Evolutionary conservation across 768 basidiomycete species (phyloP).

Genomic region (Trametes gibbosa): DNA sequence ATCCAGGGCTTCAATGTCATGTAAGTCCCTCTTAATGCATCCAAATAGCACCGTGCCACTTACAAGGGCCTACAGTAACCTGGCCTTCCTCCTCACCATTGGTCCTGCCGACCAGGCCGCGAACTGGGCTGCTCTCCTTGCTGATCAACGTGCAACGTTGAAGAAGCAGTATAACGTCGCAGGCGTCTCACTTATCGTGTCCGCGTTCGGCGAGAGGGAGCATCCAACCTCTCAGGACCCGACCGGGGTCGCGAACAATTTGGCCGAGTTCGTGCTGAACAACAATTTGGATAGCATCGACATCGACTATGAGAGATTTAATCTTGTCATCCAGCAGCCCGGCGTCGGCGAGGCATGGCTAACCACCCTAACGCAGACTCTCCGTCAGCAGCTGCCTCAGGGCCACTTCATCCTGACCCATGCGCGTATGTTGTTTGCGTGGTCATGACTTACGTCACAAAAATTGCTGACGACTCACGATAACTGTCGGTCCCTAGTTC

Average conservation of each 20-base stretch:
- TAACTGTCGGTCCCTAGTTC: constrained; percentile 47
- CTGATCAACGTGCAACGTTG: constrained; percentile 37
- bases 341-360: constrained; percentile 50
- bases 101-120: constrained; percentile 44
- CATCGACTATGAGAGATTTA: constrained; percentile 54
- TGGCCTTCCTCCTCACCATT: constrained; percentile 41
- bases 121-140: constrained; percentile 40
- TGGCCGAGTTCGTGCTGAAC: constrained; percentile 45
- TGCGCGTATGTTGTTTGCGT: constrained; percentile 25
- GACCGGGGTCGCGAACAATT: constrained; percentile 36
- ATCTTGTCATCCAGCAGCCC: constrained; percentile 55
- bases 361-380: constrained; percentile 34
- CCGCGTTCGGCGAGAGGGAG: constrained; percentile 48
- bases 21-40: background rate
- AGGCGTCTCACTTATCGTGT: constrained; percentile 57
- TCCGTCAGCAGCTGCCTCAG: constrained; percentile 32
- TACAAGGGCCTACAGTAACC: constrained; percentile 24
- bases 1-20: constrained; percentile 14
- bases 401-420: constrained; percentile 37
- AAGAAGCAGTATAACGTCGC: constrained; percentile 48
- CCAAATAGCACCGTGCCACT: background rate
- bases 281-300: constrained; percentile 51
- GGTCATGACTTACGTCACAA: too few relatives aligned
- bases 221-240: constrained; percentile 44
- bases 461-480: background rate